Evolutionary conservation across 495 filamentous ascomycete species (phyloP).

Genomic region (Corynascus novoguineensis): DNA sequence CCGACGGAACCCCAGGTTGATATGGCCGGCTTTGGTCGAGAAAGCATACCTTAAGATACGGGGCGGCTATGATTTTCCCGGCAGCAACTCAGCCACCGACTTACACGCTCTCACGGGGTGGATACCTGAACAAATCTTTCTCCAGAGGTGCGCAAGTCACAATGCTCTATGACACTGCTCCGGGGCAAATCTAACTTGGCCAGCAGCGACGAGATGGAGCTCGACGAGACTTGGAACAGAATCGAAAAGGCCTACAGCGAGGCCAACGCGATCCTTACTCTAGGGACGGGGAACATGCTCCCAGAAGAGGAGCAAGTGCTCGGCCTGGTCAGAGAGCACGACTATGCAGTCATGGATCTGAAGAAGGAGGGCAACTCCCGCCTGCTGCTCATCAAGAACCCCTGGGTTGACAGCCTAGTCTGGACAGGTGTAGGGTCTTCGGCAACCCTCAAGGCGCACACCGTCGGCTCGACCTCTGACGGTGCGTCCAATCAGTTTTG

Average conservation of each 20-base stretch:
- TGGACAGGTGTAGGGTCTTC: conserved; percentile 48
- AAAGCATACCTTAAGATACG: conserved; percentile 97
- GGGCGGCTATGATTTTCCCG: conserved; percentile 95
- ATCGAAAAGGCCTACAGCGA: conserved; percentile 66
- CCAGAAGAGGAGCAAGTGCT: conserved; percentile 66
- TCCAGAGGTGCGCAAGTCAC: conserved; percentile 53
- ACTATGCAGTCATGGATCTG: conserved; percentile 86
- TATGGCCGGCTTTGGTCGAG: conserved; percentile 93
- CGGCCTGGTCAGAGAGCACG: conserved; percentile 84
- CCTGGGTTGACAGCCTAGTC: conserved; percentile 76
- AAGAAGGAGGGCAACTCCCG: conserved; percentile 53
- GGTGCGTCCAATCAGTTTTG: conserved; percentile 71
- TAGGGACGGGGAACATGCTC: conserved; percentile 80
- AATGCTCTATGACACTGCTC: background rate
- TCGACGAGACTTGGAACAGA: conserved; percentile 69
- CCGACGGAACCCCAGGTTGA: conserved; percentile 63
- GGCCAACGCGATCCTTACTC: conserved; percentile 80
- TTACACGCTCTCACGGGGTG: conserved; percentile 86
- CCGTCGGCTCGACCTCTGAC: conserved; percentile 18
- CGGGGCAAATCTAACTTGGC: conserved; percentile 21
- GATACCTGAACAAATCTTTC: conserved; percentile 93
- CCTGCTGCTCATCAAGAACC: conserved; percentile 84
- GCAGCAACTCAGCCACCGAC: conserved; percentile 96
- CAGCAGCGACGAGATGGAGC: conserved; percentile 62
- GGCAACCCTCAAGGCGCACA: conserved; percentile 23